Conservation (phyloP, 106 monocot genomes). For the Apostasia shenzhenica region DNA sequence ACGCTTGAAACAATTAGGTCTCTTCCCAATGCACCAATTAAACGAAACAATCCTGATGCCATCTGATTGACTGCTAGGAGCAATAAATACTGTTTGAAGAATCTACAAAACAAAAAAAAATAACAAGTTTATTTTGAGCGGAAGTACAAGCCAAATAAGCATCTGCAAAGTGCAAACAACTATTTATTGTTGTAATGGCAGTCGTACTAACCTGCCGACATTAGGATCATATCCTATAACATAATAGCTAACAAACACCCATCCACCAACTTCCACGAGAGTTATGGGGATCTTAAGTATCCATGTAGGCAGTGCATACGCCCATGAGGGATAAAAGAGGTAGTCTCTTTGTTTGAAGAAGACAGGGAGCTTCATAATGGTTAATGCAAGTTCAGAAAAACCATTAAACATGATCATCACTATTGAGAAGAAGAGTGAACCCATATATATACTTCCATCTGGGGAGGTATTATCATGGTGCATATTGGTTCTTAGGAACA, state of each 20-base stretch:
- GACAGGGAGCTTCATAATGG: slow-evolving; percentile 42
- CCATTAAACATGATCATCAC: slow-evolving; percentile 37
- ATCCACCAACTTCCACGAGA: slow-evolving; percentile 28
- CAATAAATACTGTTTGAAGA: slow-evolving; percentile 61
- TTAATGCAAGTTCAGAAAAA: slow-evolving; percentile 38
- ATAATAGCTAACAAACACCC: slow-evolving; percentile 43
- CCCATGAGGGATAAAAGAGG: slow-evolving; percentile 57
- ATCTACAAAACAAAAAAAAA: slow-evolving; percentile 25
- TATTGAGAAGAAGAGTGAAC: slow-evolving; percentile 38
- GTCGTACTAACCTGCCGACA: slow-evolving; percentile 25
- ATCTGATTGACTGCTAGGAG: slow-evolving; percentile 57
- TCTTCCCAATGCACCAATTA: slow-evolving; percentile 51
- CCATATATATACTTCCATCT: slow-evolving; percentile 32
- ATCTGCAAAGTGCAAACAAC: no score
- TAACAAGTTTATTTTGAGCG: no score
- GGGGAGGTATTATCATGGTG: slow-evolving; percentile 20
- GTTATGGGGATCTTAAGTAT: slow-evolving; percentile 47
- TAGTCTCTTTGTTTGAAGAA: slow-evolving; percentile 55
- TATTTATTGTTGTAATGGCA: no score
- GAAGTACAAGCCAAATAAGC: no score
- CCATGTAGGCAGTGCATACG: slow-evolving; percentile 42
- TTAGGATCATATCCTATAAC: slow-evolving; percentile 53
- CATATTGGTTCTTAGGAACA: slow-evolving; percentile 45
- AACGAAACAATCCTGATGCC: slow-evolving; percentile 56
- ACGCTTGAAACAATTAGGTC: slow-evolving; percentile 53